Evolutionary conservation across 2,329 filamentous ascomycete species (phyloP), one percentile per base, ranked within the genome.

Genomic region (Ramularia collo-cygni): DNA sequence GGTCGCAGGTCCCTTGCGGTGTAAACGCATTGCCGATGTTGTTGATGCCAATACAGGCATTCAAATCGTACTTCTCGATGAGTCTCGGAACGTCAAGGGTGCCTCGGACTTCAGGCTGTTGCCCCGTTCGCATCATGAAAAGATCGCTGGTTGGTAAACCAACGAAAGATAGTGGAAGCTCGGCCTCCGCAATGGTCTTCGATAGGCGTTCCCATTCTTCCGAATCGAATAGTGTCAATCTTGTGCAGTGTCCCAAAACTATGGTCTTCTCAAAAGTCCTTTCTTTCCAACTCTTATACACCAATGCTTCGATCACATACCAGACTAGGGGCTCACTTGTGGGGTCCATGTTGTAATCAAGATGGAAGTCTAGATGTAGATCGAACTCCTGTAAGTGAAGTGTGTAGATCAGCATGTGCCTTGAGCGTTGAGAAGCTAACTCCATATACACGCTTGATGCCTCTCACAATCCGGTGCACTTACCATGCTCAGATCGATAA

Each of bases 1-100:
- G 81, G 61, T 85, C 82, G 28, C 74, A 78, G 13, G 67, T 76
- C 0, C 81, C 82, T 53, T 80, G 76, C 0, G 82, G 82, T 5
- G 82, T 85, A 52, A 86, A 85, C 0, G 81, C 79, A 55, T 86
- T 86, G 13, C 81, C 81, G 10, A 86, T 75, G 52, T 86, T 86
- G 54, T 85, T 85, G 27, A 83, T 70, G 2, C 77, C 74, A 4
- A 85, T 69, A 10, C 76, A 77, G 14, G 71, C 77, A 43, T 77
- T 69, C 3, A 85, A 56, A 0, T 67, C 68, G 44, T 77, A 70
- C 15, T 74, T 64, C 28, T 70, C 66, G 44, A 85, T 80, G 63
- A 85, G 66, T 3, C 74, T 64, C 0, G 74, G 69, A 1, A 85
- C 64, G 30, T 76, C 71, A 12, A 85, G 63, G 0, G 81, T 85